These are phyloP conservation scores for Phaffomyces antillensis DNA, from an alignment of 805 yeast species.

Conservation along the genomic window DNA sequence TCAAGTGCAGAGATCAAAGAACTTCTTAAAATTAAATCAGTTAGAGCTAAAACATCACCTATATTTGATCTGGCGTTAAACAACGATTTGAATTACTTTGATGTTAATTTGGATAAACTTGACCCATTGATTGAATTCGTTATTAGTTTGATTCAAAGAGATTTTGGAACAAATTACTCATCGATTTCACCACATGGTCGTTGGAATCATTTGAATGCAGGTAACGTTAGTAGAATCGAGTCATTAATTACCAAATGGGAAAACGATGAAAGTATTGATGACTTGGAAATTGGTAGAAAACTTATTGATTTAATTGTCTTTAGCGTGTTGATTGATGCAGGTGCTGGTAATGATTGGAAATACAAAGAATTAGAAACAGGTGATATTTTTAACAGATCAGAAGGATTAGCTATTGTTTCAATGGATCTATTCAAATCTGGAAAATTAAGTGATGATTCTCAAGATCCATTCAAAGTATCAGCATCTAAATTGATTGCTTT, in stretches of 20 bases:
- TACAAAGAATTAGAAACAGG: slow-evolving; percentile 33
- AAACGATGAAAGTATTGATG: slow-evolving; percentile 21
- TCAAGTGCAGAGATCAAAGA: slow-evolving; percentile 20
- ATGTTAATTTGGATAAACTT: slow-evolving; percentile 37
- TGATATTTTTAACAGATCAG: slow-evolving; percentile 38
- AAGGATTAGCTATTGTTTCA: slow-evolving; percentile 59
- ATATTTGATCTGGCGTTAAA: slow-evolving; percentile 35
- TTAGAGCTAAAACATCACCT: slow-evolving; percentile 42
- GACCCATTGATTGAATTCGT: slow-evolving; percentile 40
- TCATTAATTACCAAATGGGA: slow-evolving; percentile 34
- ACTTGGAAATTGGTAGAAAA: slow-evolving; percentile 43
- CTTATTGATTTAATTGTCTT: slow-evolving; percentile 52
- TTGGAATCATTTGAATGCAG: slow-evolving; percentile 57
- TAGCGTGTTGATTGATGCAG: slow-evolving; percentile 60
- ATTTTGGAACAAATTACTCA: slow-evolving; percentile 36
- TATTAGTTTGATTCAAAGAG: slow-evolving; percentile 31
- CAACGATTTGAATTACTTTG: slow-evolving; percentile 34
- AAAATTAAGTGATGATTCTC: slow-evolving; percentile 29
- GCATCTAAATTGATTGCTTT: slow-evolving; percentile 34
- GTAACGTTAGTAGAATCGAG: slow-evolving; percentile 38
- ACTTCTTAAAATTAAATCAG: slow-evolving; percentile 45
- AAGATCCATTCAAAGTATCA: slow-evolving; percentile 36
- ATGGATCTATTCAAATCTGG: slow-evolving; percentile 48
- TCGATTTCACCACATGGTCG: slow-evolving; percentile 61
- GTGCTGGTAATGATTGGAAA: slow-evolving; percentile 57